Percentiles rank a stretch among this genome's conserved stretches.
Evolutionary conservation across 768 basidiomycete genomes (phyloP).

Genomic region (Saitozyma podzolica): DNA sequence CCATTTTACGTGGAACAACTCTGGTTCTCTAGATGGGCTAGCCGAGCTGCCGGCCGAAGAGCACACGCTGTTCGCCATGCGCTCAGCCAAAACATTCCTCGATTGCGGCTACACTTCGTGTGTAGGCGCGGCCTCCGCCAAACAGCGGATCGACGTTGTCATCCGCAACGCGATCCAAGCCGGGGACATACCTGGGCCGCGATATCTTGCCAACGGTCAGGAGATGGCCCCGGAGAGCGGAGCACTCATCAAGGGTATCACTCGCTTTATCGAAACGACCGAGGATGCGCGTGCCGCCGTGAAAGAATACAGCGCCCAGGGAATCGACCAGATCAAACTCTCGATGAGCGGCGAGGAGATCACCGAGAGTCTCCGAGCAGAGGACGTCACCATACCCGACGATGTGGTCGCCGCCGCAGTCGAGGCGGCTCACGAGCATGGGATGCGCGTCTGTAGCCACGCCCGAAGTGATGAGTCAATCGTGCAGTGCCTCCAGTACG

Average conservation of each 20-base stretch:
- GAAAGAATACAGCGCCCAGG: neutral
- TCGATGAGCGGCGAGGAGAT: constrained; percentile 9
- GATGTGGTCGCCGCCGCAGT: constrained; percentile 11
- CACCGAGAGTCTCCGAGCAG: constrained; percentile 5
- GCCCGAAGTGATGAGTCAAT: constrained; percentile 11
- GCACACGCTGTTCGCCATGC: too few relatives aligned
- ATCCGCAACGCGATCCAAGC: too few relatives aligned
- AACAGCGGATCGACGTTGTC: too few relatives aligned
- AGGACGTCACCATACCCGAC: constrained; percentile 12
- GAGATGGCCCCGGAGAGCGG: constrained; percentile 8
- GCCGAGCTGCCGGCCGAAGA: too few relatives aligned
- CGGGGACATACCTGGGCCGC: constrained; percentile 6
- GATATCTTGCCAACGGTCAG: constrained; percentile 3
- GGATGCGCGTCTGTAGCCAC: constrained; percentile 12
- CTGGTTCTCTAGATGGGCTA: too few relatives aligned
- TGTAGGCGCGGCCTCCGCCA: too few relatives aligned
- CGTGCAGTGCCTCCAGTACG: constrained; percentile 11
- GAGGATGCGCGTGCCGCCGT: constrained; percentile 2
- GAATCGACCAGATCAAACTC: constrained; percentile 11
- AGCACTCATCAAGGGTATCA: constrained; percentile 6
- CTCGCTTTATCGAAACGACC: constrained; percentile 6
- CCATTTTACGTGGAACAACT: too few relatives aligned
- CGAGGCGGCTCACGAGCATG: constrained; percentile 6
- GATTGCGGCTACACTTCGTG: too few relatives aligned
- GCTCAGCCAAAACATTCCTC: too few relatives aligned